Evolutionary conservation across 2,329 filamentous ascomycete genomes (phyloP).

Genomic region (Fonsecaea nubica): DNA sequence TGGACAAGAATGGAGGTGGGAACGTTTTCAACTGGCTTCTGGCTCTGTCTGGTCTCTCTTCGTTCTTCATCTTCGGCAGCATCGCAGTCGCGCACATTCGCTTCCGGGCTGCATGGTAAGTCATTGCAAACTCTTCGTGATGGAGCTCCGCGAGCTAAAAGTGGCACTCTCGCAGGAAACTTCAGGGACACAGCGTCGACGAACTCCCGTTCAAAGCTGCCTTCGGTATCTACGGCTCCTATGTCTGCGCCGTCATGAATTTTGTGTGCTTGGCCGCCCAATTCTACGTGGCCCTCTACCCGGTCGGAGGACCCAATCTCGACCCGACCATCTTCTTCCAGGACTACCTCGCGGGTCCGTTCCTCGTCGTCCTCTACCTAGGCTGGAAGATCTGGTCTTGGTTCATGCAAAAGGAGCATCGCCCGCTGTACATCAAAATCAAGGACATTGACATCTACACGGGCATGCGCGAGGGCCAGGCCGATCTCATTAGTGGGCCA

Average conservation of each 20-base stretch:
- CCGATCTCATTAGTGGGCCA: conserved; percentile 37
- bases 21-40: conserved; percentile 22
- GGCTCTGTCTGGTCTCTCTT: conserved; percentile 32
- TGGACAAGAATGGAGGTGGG: conserved; percentile 8
- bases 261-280: conserved; percentile 77
- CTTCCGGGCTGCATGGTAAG: conserved; percentile 74
- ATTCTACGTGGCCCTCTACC: conserved; percentile 86
- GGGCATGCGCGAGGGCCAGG: conserved; percentile 42
- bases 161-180: conserved; percentile 42
- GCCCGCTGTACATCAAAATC: conserved; percentile 42
- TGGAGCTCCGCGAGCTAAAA: conserved; percentile 2
- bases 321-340: conserved; percentile 41
- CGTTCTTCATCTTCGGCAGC: conserved; percentile 69
- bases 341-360: conserved; percentile 41
- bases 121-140: not conserved
- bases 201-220: conserved; percentile 84
- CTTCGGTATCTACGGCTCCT: conserved; percentile 79
- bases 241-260: conserved; percentile 79
- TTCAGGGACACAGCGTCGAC: conserved; percentile 69
- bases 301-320: conserved; percentile 58
- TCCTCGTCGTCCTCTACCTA: conserved; percentile 62
- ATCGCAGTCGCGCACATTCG: conserved; percentile 71
- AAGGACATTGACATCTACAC: conserved; percentile 46
- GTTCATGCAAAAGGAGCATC: conserved; percentile 41
- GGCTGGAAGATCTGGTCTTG: conserved; percentile 52